A percentile compares a stretch with the other conserved stretches of the same genome.
phyloP scores from a whole-genome alignment of 75 land plant genomes.

The Pseudotsuga menziesii region DNA sequence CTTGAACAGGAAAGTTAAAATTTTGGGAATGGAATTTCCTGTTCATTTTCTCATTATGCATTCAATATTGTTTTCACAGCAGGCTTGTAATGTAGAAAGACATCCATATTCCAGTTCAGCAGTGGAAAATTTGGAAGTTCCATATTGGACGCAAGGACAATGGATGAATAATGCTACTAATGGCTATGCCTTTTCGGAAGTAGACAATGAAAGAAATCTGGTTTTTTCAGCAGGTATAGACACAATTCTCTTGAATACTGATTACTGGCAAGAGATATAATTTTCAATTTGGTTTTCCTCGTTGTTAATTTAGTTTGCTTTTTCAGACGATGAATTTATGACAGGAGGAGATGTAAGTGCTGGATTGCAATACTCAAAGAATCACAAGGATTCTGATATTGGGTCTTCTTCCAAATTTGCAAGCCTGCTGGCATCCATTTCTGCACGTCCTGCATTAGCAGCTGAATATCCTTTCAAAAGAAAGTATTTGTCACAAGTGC shows the following conservation, averaged over 20 bases:
- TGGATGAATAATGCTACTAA: not conserved
- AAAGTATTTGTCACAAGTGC: not conserved
- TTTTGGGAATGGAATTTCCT: not conserved
- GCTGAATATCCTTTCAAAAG: constrained; percentile 15
- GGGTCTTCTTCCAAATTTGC: not conserved
- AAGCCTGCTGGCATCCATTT: constrained; percentile 14
- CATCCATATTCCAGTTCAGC: not conserved
- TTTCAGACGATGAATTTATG: not conserved
- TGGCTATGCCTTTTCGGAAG: no score
- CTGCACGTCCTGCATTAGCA: constrained; percentile 23
- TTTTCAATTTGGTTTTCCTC: not conserved
- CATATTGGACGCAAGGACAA: not conserved
- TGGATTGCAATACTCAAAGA: not conserved
- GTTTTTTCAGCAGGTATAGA: not conserved
- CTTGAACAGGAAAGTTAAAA: not conserved
- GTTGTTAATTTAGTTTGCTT: not conserved
- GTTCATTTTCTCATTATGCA: not conserved
- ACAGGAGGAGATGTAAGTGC: not conserved
- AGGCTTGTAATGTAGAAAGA: not conserved
- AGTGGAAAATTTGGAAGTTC: not conserved
- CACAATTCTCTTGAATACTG: not conserved
- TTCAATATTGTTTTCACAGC: not conserved
- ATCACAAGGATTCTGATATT: not conserved
- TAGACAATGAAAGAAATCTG: no score
- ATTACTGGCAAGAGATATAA: not conserved